Conservation (phyloP, 345 rosid genomes). For the Arabidopsis thaliana region DNA sequence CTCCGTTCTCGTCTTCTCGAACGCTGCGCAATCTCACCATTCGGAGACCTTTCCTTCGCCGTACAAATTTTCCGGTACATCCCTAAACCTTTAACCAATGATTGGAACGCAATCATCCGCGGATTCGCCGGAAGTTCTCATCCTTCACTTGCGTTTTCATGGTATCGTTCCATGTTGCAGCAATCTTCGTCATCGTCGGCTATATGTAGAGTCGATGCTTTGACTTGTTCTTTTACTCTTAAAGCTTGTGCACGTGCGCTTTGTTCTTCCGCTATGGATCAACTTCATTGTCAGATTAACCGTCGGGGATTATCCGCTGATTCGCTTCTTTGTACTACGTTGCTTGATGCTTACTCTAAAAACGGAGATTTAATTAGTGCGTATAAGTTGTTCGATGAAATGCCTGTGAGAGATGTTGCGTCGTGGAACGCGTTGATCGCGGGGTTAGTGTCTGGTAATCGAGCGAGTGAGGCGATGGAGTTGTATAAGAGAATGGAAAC, state of each 20-base stretch:
- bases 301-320: slow-evolving; percentile 70
- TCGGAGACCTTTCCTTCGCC: slow-evolving; percentile 66
- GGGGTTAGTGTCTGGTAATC: slow-evolving; percentile 70
- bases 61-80: slow-evolving; percentile 53
- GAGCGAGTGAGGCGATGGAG: slow-evolving; percentile 65
- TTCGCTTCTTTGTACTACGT: slow-evolving; percentile 72
- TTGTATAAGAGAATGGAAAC: slow-evolving; percentile 65
- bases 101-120: slow-evolving; percentile 87
- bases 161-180: slow-evolving; percentile 62
- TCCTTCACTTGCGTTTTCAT: slow-evolving; percentile 60
- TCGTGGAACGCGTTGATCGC: slow-evolving; percentile 87
- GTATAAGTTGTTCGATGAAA: slow-evolving; percentile 72
- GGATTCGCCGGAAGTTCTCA: slow-evolving; percentile 61
- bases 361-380: slow-evolving; percentile 59
- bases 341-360: slow-evolving; percentile 76
- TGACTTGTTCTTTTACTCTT: slow-evolving; percentile 78
- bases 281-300: slow-evolving; percentile 62
- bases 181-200: slow-evolving; percentile 46
- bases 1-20: slow-evolving; percentile 81
- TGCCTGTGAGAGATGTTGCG: slow-evolving; percentile 69
- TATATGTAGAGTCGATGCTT: slow-evolving; percentile 62
- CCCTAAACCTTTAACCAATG: slow-evolving; percentile 69
- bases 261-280: slow-evolving; percentile 52
- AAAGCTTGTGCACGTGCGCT: slow-evolving; percentile 81
- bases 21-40: slow-evolving; percentile 63